A percentile compares a stretch with the other conserved stretches of the same genome.
These are phyloP conservation scores for Geum urbanum DNA, from an alignment of 306 rosid genomes.

Conservation along the genomic window DNA sequence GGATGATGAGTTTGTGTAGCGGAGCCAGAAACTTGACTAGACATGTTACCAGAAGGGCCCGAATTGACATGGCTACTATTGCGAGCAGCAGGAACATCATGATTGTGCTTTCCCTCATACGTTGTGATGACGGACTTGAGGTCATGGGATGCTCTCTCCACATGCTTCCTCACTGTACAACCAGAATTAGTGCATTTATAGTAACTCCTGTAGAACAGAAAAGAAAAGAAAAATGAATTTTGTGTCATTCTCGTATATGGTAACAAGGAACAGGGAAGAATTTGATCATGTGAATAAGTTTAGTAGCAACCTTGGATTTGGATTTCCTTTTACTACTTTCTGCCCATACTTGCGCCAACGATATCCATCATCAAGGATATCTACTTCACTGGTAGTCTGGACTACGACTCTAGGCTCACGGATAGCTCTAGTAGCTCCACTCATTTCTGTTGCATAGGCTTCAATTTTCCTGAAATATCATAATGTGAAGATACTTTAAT, in stretches of 20 bases:
- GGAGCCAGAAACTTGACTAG: slow-evolving; percentile 44
- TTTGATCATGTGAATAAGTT: not conserved
- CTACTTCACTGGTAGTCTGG: slow-evolving; percentile 97
- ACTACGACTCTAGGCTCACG: slow-evolving; percentile 99
- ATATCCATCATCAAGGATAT: slow-evolving; percentile 93
- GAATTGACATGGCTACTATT: slow-evolving; percentile 74
- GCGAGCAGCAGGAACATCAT: slow-evolving; percentile 87
- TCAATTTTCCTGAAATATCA: slow-evolving; percentile 73
- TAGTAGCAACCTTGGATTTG: slow-evolving; percentile 80
- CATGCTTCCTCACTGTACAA: slow-evolving; percentile 95
- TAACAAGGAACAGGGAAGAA: slow-evolving; percentile 2
- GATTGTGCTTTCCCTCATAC: slow-evolving; percentile 95
- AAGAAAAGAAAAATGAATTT: not conserved
- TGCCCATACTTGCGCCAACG: slow-evolving; percentile 99
- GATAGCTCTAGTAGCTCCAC: slow-evolving; percentile 96
- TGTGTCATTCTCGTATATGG: not conserved
- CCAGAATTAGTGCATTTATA: slow-evolving; percentile 92
- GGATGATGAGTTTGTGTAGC: slow-evolving; percentile 40
- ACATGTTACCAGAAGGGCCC: slow-evolving; percentile 32
- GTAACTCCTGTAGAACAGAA: slow-evolving; percentile 81
- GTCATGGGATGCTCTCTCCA: slow-evolving; percentile 93
- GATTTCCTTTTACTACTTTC: slow-evolving; percentile 96
- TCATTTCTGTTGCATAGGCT: slow-evolving; percentile 75
- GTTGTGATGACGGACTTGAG: slow-evolving; percentile 90
- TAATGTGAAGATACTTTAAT: slow-evolving; percentile 11